phyloP scores from a whole-genome alignment of 805 yeast species.

The Saturnispora serradocipensis region DNA sequence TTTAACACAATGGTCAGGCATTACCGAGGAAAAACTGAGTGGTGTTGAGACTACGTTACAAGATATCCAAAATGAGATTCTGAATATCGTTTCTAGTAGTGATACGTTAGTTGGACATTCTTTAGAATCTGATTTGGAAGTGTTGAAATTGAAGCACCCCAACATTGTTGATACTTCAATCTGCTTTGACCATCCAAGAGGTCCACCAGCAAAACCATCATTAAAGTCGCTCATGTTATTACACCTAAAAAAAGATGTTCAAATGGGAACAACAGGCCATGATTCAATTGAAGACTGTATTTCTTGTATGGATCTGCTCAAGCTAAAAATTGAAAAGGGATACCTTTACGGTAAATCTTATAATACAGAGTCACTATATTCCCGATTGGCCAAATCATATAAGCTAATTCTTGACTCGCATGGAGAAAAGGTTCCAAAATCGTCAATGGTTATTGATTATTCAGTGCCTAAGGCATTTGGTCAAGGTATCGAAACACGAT shows the following conservation, averaged over 20 bases:
- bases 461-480: slow-evolving; percentile 11
- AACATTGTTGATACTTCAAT: slow-evolving; percentile 73
- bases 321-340: slow-evolving; percentile 63
- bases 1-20: slow-evolving; percentile 78
- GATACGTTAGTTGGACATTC: slow-evolving; percentile 88
- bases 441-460: slow-evolving; percentile 21
- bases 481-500: slow-evolving; percentile 23
- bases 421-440: slow-evolving; percentile 22
- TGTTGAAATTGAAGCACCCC: slow-evolving; percentile 62
- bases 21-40: slow-evolving; percentile 57
- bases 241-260: slow-evolving; percentile 52
- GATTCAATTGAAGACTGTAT: slow-evolving; percentile 79
- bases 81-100: slow-evolving; percentile 36
- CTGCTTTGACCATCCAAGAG: slow-evolving; percentile 69
- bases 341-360: slow-evolving; percentile 47
- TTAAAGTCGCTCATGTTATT: slow-evolving; percentile 58
- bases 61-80: slow-evolving; percentile 58
- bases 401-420: slow-evolving; percentile 15
- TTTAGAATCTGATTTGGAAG: slow-evolving; percentile 70
- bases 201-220: slow-evolving; percentile 74
- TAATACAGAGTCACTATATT: slow-evolving; percentile 35
- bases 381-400: slow-evolving; percentile 25
- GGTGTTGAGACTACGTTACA: slow-evolving; percentile 53
- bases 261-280: slow-evolving; percentile 60
- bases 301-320: slow-evolving; percentile 70